phyloP scores from a whole-genome alignment of 768 basidiomycete species.

The Kwoniella dendrophila region DNA sequence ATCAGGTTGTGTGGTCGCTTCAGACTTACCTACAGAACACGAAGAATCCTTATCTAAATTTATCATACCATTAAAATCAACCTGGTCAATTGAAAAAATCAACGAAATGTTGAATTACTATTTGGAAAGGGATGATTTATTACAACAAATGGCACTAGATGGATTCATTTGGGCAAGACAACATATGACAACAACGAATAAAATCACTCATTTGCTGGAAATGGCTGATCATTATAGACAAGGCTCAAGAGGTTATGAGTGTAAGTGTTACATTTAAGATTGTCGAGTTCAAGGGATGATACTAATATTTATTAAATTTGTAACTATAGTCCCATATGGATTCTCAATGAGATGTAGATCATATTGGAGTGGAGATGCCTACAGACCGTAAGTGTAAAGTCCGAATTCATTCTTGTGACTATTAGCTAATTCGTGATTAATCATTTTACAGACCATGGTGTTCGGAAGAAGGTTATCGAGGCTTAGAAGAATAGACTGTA shows the following conservation, averaged over 20 bases:
- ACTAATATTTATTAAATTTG: neutral
- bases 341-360: constrained; percentile 46
- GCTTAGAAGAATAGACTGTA: constrained; percentile 15
- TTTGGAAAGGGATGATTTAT: constrained; percentile 36
- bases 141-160: constrained; percentile 49
- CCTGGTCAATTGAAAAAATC: constrained; percentile 47
- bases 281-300: neutral
- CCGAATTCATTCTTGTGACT: neutral
- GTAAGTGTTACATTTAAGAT: constrained; percentile 23
- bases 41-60: constrained; percentile 45
- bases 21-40: constrained; percentile 53
- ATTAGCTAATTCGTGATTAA: neutral
- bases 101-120: constrained; percentile 33
- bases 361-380: constrained; percentile 45
- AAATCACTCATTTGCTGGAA: constrained; percentile 25
- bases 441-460: constrained; percentile 23
- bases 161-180: constrained; percentile 48
- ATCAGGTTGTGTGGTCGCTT: constrained; percentile 51
- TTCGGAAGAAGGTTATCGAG: constrained; percentile 10
- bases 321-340: constrained; percentile 35
- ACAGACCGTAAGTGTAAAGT: constrained; percentile 50
- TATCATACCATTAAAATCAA: constrained; percentile 45
- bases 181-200: constrained; percentile 47
- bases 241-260: constrained; percentile 44
- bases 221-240: constrained; percentile 37